Conservation (phyloP, 148 eudicot species). For the Drosera capensis region DNA sequence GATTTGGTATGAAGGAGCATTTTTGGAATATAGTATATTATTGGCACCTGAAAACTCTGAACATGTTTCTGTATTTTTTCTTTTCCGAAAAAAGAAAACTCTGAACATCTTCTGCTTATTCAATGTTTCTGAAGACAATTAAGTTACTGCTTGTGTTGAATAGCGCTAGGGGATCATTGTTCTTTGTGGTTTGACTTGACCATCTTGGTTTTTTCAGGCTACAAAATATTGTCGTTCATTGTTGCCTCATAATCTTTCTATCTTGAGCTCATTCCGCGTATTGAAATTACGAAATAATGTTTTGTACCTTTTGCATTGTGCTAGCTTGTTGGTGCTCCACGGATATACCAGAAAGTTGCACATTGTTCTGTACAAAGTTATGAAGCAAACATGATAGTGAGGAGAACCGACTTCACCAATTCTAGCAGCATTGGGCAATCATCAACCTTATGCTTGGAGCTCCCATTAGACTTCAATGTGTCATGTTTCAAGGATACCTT, state of each 20-base stretch:
- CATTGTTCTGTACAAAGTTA: slow-evolving; percentile 8
- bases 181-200: background rate
- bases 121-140: too few species aligned
- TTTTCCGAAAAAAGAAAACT: too few species aligned
- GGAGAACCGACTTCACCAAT: slow-evolving; percentile 67
- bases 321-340: slow-evolving; percentile 59
- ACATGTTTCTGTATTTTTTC: too few species aligned
- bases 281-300: background rate
- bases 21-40: background rate
- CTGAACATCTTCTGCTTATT: background rate
- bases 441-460: slow-evolving; percentile 50
- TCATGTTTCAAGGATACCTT: slow-evolving; percentile 38
- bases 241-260: background rate
- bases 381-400: slow-evolving; percentile 37
- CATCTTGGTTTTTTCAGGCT: background rate
- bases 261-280: background rate
- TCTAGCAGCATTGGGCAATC: slow-evolving; percentile 55
- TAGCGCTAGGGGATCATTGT: too few species aligned
- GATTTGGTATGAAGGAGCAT: too few species aligned
- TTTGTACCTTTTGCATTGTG: slow-evolving; percentile 1
- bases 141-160: too few species aligned
- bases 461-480: slow-evolving; percentile 25
- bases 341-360: slow-evolving; percentile 34
- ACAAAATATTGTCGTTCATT: background rate
- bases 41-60: too few species aligned